Evolutionary conservation across 1,139 yeast species (phyloP), one percentile per base, ranked within the genome.

Genomic region (Taphrina betulina): DNA sequence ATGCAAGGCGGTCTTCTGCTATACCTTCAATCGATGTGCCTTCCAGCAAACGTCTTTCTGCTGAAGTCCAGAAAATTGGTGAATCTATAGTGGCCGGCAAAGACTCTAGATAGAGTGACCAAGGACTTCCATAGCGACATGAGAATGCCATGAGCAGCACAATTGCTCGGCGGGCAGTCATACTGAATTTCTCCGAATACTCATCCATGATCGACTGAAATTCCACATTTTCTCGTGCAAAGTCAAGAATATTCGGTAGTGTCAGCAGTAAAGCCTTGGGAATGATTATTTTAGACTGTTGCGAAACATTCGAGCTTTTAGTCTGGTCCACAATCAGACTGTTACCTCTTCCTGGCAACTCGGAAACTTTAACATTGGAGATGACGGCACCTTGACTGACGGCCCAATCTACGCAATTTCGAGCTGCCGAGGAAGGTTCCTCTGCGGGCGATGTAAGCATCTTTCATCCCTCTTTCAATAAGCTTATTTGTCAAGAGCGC

Each of bases 101-200:
- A 14, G 48, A 43, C 5, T 8, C 29, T 19, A 43, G 24, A n/a
- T 43, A 43, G 5, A 23, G 16, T n/a, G 48, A 43, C 48, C 48
- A 43, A 29, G 48, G 48, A 31, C 19, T 43, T 5, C 14, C 48
- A 20, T 43, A 16, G 5, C 14, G 17, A n/a, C 17, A 19, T 20
- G 48, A 24, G 19, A 31, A 43, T 2, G 48, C 48, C 48, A 43
- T 43, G 10, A 43, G 38, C 3, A 43, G 5, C 7, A 43, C 31
- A 26, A 43, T 31, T n/a, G 48, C 48, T 16, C 48, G 16, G 8
- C 48, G 36, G 8, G 48, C 12, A 5, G 48, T 43, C 38, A 43
- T 14, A 8, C n/a, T n/a, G 28, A 43, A 26, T 37, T 28, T 20
- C 16, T 24, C 7, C 2, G 48, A 43, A 36, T 37, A 43, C 20